Conservation (phyloP, 2,329 filamentous ascomycete genomes). For the Cordyceps cicadae region DNA sequence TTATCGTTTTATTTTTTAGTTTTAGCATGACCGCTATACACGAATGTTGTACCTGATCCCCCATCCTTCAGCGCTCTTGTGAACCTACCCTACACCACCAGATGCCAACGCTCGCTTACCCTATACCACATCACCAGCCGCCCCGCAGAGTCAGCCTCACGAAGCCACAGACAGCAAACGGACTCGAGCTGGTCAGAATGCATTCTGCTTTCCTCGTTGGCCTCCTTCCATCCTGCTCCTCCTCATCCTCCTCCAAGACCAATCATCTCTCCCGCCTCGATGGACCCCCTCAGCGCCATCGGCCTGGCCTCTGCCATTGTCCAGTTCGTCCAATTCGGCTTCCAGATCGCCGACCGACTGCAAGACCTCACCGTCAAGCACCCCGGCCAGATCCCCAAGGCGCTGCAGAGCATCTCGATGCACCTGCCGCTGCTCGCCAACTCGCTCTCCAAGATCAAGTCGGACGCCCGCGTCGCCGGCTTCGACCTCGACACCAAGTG, state of each 20-base stretch:
- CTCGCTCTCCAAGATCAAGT: constrained; percentile 7
- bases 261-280: not conserved
- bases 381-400: constrained; percentile 6
- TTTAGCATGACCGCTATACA: too few relatives aligned
- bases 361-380: constrained; percentile 6
- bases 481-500: constrained; percentile 9
- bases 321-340: constrained; percentile 10
- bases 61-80: too few relatives aligned
- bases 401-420: constrained; percentile 9
- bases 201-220: not conserved
- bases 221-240: too few relatives aligned
- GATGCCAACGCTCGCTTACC: too few relatives aligned
- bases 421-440: constrained; percentile 8
- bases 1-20: too few relatives aligned
- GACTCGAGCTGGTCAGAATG: not conserved
- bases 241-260: too few relatives aligned
- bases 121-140: not conserved
- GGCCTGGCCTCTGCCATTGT: constrained; percentile 8
- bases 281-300: constrained; percentile 10
- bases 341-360: constrained; percentile 9
- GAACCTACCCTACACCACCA: too few relatives aligned
- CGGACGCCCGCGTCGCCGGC: not conserved
- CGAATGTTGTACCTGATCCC: too few relatives aligned
- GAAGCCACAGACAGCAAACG: not conserved
- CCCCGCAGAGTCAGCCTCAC: constrained; percentile 3